phyloP scores from a whole-genome alignment of 495 filamentous ascomycete species.

The Endocarpon pusillum region DNA sequence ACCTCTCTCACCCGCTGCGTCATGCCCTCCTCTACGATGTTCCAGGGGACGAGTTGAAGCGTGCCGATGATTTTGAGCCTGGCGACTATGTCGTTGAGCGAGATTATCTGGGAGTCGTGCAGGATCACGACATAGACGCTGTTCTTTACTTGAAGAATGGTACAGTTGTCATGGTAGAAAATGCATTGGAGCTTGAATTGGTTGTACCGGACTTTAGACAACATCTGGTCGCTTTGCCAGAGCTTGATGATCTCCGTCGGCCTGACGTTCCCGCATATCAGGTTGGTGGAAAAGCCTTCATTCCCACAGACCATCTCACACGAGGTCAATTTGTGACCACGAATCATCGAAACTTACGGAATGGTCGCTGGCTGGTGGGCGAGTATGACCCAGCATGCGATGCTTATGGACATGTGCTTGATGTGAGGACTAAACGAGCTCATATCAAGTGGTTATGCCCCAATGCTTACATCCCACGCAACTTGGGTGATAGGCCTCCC shows the following conservation, averaged over 20 bases:
- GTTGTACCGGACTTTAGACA: slow-evolving; percentile 8
- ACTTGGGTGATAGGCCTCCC: not conserved
- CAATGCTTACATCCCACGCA: slow-evolving; percentile 18
- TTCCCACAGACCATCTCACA: slow-evolving; percentile 7
- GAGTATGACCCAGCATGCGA: slow-evolving; percentile 27
- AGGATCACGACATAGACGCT: slow-evolving; percentile 14
- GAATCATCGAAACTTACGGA: slow-evolving; percentile 29
- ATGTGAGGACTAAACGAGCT: slow-evolving; percentile 21
- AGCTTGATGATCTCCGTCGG: slow-evolving; percentile 4
- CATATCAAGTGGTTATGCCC: slow-evolving; percentile 34
- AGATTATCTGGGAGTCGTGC: slow-evolving; percentile 22
- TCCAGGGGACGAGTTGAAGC: slow-evolving; percentile 13
- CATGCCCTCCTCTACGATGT: slow-evolving; percentile 3
- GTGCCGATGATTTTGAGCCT: slow-evolving; percentile 15
- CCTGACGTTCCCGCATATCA: not conserved
- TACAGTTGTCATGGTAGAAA: slow-evolving; percentile 19
- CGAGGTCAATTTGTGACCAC: slow-evolving; percentile 33
- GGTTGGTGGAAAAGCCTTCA: not conserved
- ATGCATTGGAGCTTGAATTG: slow-evolving; percentile 17
- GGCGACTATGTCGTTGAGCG: slow-evolving; percentile 21
- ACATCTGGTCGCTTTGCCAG: slow-evolving; percentile 1
- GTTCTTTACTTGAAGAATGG: slow-evolving; percentile 18
- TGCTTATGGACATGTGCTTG: slow-evolving; percentile 30
- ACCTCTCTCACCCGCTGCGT: not conserved
- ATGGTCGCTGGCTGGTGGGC: slow-evolving; percentile 31